A percentile compares a stretch with the other conserved stretches of the same genome.
Evolutionary conservation across 2,329 filamentous ascomycete species (phyloP).

Genomic region (Trichoderma brevicompactum): DNA sequence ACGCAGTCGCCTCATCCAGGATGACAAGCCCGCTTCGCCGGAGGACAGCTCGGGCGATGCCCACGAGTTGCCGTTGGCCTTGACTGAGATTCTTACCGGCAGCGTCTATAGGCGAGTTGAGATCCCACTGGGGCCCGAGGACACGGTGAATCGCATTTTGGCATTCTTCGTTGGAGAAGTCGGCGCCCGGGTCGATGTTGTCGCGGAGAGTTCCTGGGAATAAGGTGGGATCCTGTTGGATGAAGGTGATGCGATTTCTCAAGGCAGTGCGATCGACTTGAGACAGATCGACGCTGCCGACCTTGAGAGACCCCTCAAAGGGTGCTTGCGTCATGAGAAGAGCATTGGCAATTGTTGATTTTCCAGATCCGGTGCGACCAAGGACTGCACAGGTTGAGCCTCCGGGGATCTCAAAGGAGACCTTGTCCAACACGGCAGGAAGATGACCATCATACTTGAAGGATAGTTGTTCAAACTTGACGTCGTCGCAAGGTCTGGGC

Average conservation of each 20-base stretch:
- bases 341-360: constrained; percentile 72
- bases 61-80: constrained; percentile 65
- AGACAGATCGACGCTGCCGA: constrained; percentile 59
- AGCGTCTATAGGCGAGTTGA: constrained; percentile 58
- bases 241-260: constrained; percentile 63
- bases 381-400: constrained; percentile 69
- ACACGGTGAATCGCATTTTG: constrained; percentile 61
- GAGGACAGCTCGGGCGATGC: constrained; percentile 64
- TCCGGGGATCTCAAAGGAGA: constrained; percentile 73
- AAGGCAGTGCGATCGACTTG: constrained; percentile 59
- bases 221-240: constrained; percentile 66
- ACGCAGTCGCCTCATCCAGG: constrained; percentile 68
- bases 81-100: constrained; percentile 67
- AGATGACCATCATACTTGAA: constrained; percentile 80
- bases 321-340: constrained; percentile 62
- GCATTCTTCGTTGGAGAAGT: constrained; percentile 59
- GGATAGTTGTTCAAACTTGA: constrained; percentile 76
- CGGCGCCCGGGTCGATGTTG: constrained; percentile 70
- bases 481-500: constrained; percentile 73
- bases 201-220: constrained; percentile 63
- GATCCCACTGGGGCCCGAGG: constrained; percentile 54
- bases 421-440: constrained; percentile 69
- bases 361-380: constrained; percentile 84
- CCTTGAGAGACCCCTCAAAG: constrained; percentile 53
- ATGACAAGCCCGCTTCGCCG: constrained; percentile 64